A percentile compares a stretch with the other conserved stretches of the same genome.
Evolutionary conservation across 2,329 filamentous ascomycete species (phyloP).

Genomic region (Colletotrichum sansevieriae): DNA sequence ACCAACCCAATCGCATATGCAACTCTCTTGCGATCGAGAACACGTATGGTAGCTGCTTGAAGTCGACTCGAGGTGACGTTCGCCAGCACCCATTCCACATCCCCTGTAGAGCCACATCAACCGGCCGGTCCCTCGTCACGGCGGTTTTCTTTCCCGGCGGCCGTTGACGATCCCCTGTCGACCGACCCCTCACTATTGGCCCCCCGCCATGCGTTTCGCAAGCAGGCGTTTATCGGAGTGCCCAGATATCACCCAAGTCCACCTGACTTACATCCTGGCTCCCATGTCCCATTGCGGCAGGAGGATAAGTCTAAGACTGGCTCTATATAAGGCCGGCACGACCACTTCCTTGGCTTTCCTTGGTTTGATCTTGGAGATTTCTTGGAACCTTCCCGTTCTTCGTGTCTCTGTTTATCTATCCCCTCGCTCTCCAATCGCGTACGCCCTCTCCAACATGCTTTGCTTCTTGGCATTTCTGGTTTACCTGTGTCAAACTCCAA

Average conservation of each 20-base stretch:
- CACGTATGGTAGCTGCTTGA: neutral
- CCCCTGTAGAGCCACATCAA: too few species aligned
- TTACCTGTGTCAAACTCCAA: conserved; percentile 28
- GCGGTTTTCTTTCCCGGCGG: conserved; percentile 17
- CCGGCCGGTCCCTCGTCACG: neutral
- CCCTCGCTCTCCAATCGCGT: conserved; percentile 10
- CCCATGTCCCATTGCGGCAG: conserved; percentile 30
- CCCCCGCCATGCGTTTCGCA: conserved; percentile 4
- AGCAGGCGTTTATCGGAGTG: conserved; percentile 23
- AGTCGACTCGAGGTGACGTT: neutral
- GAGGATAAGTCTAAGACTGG: conserved; percentile 32
- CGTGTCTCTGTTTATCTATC: conserved; percentile 1
- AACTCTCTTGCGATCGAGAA: conserved; percentile 4
- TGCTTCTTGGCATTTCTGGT: conserved; percentile 25
- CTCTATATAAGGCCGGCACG: conserved; percentile 33
- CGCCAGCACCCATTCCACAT: neutral
- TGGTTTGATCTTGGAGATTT: conserved; percentile 37
- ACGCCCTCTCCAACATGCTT: conserved; percentile 12
- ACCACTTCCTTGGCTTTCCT: conserved; percentile 39
- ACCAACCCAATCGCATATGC: neutral
- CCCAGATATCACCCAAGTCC: conserved; percentile 18
- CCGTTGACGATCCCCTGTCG: conserved; percentile 26
- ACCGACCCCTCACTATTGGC: neutral
- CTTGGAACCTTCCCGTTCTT: conserved; percentile 15
- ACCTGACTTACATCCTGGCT: conserved; percentile 27